Base-by-base conservation (phyloP, 2,329 filamentous ascomycete genomes). In the Colletotrichum tanaceti region DNA sequence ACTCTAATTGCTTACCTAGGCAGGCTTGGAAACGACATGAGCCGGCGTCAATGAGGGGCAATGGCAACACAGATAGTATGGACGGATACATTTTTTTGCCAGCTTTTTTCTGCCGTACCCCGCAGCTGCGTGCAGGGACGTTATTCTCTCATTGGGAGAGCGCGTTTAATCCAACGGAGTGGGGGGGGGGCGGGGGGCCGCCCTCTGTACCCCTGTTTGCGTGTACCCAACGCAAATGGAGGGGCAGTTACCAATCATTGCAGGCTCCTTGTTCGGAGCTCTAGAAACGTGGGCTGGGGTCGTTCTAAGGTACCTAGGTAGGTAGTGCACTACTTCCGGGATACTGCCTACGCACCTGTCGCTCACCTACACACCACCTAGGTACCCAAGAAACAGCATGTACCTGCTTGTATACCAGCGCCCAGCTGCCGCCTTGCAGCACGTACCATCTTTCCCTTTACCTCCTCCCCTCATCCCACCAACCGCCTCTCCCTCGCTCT, bases 191-290 rank as follows among this genome's bases (percentile, higher is more conserved):
- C n/a, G n/a, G n/a, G n/a, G n/a, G n/a, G n/a, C n/a, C 11, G 4
- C 55, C 39, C 54, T 44, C 41, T 46, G 24, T 22, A n/a, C 53
- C 39, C 53, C 16, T 18, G 20, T 57, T 16, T 54, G 24, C 32
- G 14, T 39, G 9, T 18, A n/a, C 28, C 43, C 28, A 57, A 57
- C 39, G 43, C 28, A 59, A 9, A 59, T 59, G 57, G 57, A 59
- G 57, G 57, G 57, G 57, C 57, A 59, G 14, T 59, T 28, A 32
- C 57, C 43, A 59, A 59, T 59, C 57, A 59, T 38, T 16, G 38
- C 18, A 52, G 32, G 49, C 49, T 58, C 57, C 57, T 58, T 47
- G 43, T 47, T 58, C 55, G 55, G 57, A 59, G 57, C 57, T 59
- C 43, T 59, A n/a, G n/a, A 59, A n/a, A 28, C 57, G 57, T 39